phyloP scores from a whole-genome alignment of 371 early-diverging fungal genomes.

The Mycotypha africana region DNA sequence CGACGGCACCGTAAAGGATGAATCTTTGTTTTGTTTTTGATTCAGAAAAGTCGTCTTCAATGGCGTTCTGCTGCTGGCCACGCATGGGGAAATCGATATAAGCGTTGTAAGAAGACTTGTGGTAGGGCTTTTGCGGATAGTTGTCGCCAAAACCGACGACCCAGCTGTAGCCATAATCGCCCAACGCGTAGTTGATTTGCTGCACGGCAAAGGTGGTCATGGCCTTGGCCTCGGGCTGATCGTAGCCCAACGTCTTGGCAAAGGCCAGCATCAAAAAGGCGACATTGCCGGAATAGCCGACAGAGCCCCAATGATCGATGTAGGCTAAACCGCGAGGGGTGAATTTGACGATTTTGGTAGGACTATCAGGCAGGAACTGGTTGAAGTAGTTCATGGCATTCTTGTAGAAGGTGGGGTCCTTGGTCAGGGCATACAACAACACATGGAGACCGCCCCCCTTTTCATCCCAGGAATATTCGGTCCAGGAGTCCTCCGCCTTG shows the following conservation, averaged over 20 bases:
- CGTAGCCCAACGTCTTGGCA: conserved; percentile 38
- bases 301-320: conserved; percentile 52
- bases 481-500: conserved; percentile 22
- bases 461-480: conserved; percentile 55
- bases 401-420: conserved; percentile 37
- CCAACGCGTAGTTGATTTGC: conserved; percentile 56
- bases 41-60: conserved; percentile 43
- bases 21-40: conserved; percentile 39
- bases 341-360: conserved; percentile 36
- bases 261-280: conserved; percentile 49
- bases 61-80: conserved; percentile 35
- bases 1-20: conserved; percentile 53
- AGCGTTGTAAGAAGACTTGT: conserved; percentile 52
- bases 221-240: conserved; percentile 22
- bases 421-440: conserved; percentile 42
- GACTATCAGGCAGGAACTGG: conserved; percentile 37
- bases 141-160: conserved; percentile 54
- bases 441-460: conserved; percentile 44
- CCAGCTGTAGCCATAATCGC: conserved; percentile 55
- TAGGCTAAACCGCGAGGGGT: conserved; percentile 56
- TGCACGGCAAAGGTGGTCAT: conserved; percentile 45
- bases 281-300: conserved; percentile 47
- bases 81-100: conserved; percentile 54
- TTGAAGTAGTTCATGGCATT: conserved; percentile 45
- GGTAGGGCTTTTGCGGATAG: conserved; percentile 48